Percentiles rank a stretch among this genome's conserved stretches.
phyloP scores from a whole-genome alignment of 2,329 filamentous ascomycete species.

The Monosporascus sp. region DNA sequence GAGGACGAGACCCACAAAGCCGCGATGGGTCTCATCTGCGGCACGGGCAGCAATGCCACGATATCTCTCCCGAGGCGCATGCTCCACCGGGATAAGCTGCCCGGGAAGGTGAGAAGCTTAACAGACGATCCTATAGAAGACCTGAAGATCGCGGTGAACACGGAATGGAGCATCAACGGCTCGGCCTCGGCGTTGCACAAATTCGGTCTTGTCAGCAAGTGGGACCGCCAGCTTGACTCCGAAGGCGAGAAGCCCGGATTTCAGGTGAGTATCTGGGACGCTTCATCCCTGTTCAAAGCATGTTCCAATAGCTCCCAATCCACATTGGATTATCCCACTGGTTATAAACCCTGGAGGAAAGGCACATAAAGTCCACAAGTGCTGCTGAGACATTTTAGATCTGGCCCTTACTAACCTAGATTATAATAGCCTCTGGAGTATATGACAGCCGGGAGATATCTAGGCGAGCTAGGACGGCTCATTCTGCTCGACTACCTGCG shows the following conservation, averaged over 20 bases:
- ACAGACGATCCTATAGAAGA: slow-evolving; percentile 41
- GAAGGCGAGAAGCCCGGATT: slow-evolving; percentile 68
- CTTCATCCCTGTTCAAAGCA: no score
- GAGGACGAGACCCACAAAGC: slow-evolving; percentile 57
- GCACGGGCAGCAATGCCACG: slow-evolving; percentile 77
- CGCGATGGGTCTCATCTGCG: slow-evolving; percentile 75
- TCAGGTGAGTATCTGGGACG: slow-evolving; percentile 33
- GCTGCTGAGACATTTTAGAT: no score
- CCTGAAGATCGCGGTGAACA: slow-evolving; percentile 71
- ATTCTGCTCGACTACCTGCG: slow-evolving; percentile 62
- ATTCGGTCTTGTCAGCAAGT: slow-evolving; percentile 59
- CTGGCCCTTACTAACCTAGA: no score
- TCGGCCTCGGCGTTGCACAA: slow-evolving; percentile 62
- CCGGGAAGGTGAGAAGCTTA: slow-evolving; percentile 40
- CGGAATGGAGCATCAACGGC: slow-evolving; percentile 78
- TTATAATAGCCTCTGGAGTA: slow-evolving; percentile 61
- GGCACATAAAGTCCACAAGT: no score
- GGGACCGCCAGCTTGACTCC: slow-evolving; percentile 63
- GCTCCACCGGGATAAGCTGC: slow-evolving; percentile 59
- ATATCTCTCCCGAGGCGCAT: slow-evolving; percentile 61
- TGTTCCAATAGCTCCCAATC: no score
- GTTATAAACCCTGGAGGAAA: no score
- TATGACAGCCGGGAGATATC: slow-evolving; percentile 74
- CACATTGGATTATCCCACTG: no score
- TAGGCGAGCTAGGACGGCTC: slow-evolving; percentile 70